Conservation (phyloP, 306 rosid genomes). For the Malus sylvestris region DNA sequence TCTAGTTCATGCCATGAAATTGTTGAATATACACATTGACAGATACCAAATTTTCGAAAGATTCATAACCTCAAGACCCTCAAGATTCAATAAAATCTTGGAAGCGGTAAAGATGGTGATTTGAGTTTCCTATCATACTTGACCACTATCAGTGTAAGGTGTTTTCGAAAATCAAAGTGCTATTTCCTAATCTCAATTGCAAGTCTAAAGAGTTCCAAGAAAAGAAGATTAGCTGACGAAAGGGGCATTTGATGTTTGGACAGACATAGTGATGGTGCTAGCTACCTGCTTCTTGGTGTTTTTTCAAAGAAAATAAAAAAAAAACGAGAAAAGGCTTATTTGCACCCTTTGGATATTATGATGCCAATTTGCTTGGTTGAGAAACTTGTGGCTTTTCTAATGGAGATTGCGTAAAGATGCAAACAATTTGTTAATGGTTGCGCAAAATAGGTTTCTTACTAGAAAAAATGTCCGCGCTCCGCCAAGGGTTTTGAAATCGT, state of each 20-base stretch:
- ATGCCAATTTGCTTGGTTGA: slow-evolving; percentile 28
- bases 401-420: slow-evolving; percentile 24
- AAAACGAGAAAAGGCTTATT: background rate
- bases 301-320: background rate
- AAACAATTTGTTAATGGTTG: background rate
- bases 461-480: background rate
- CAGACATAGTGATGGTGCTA: background rate
- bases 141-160: background rate
- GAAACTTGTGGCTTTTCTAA: slow-evolving; percentile 15
- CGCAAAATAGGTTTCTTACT: slow-evolving; percentile 7
- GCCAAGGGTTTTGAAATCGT: too few relatives aligned
- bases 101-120: too few relatives aligned
- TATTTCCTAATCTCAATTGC: too few relatives aligned
- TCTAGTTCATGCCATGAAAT: too few relatives aligned
- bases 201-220: too few relatives aligned
- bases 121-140: background rate
- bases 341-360: slow-evolving; percentile 2
- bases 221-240: too few relatives aligned
- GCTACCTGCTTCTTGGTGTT: background rate
- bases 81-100: too few relatives aligned
- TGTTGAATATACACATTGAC: too few relatives aligned
- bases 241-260: too few relatives aligned
- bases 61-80: too few relatives aligned
- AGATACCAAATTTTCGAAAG: too few relatives aligned
- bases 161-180: too few relatives aligned